These are phyloP conservation scores for Chytriomyces sp. DNA, from an alignment of 192 early-diverging fungal genomes.

Conservation along the genomic window DNA sequence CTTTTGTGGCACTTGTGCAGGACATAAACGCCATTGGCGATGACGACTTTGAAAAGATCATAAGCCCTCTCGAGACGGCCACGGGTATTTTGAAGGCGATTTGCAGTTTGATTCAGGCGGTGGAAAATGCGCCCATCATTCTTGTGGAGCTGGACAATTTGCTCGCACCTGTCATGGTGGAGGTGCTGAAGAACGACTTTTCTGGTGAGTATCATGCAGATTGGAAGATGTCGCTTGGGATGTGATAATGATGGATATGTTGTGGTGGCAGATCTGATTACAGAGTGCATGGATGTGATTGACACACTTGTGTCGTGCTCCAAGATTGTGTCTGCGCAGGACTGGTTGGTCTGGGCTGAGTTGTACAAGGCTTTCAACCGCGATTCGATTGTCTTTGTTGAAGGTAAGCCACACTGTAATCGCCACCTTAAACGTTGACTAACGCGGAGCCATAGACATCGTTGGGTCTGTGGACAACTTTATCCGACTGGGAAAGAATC, in stretches of 20 bases:
- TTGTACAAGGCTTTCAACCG: constrained; percentile 83
- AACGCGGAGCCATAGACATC: constrained; percentile 59
- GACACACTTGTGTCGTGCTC: constrained; percentile 73
- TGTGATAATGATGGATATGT: constrained; percentile 87
- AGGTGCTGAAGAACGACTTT: constrained; percentile 75
- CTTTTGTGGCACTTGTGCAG: constrained; percentile 82
- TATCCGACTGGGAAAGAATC: constrained; percentile 80
- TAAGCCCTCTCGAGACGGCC: constrained; percentile 29
- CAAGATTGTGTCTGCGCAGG: constrained; percentile 76
- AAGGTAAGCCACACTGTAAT: neutral
- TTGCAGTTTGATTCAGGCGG: constrained; percentile 76
- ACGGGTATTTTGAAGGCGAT: constrained; percentile 74
- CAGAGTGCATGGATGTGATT: constrained; percentile 80
- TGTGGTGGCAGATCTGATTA: constrained; percentile 86
- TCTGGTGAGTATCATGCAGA: constrained; percentile 44
- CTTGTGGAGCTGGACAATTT: constrained; percentile 78
- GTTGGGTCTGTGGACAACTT: constrained; percentile 90
- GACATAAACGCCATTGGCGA: constrained; percentile 59
- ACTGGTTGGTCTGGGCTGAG: constrained; percentile 62
- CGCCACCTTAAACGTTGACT: neutral
- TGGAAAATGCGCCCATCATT: constrained; percentile 82
- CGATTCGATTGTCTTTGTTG: constrained; percentile 32
- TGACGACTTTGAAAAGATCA: constrained; percentile 46
- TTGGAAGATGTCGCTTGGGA: constrained; percentile 18
- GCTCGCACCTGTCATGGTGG: constrained; percentile 75